Percentiles rank a stretch among this genome's conserved stretches.
phyloP scores from a whole-genome alignment of 2,329 filamentous ascomycete species.

The Xylariomycetidae sp. region DNA sequence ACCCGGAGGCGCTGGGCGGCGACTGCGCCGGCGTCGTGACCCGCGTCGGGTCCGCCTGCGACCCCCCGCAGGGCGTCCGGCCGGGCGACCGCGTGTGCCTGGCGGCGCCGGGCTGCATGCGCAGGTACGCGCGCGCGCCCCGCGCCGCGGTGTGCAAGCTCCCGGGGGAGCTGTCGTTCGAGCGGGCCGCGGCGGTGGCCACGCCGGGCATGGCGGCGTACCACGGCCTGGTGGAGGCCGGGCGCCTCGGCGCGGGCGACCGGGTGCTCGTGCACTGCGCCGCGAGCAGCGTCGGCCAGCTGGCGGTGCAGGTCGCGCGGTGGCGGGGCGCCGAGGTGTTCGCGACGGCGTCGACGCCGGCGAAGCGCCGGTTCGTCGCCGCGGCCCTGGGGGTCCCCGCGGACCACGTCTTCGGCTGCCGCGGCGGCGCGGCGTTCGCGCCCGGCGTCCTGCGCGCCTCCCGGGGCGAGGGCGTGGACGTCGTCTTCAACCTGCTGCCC shows the following conservation, averaged over 20 bases:
- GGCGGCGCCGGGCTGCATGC: not conserved
- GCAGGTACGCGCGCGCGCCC: not conserved
- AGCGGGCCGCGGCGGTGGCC: not conserved
- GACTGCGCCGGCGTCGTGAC: conserved; percentile 28
- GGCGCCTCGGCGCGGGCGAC: not conserved
- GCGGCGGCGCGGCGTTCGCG: conserved; percentile 2
- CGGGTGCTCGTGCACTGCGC: conserved; percentile 7
- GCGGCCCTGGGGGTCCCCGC: conserved; percentile 1
- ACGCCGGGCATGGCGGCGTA: conserved; percentile 2
- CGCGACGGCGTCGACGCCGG: conserved; percentile 3
- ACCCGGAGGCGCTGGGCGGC: conserved; percentile 7
- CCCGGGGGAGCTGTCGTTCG: no score
- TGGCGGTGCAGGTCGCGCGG: conserved; percentile 5
- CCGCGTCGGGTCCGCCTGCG: conserved; percentile 15
- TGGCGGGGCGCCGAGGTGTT: conserved; percentile 7
- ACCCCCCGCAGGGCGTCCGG: not conserved
- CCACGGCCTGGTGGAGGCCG: conserved; percentile 1
- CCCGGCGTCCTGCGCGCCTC: conserved; percentile 2
- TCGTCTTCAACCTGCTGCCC: conserved; percentile 32
- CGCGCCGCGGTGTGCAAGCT: not conserved
- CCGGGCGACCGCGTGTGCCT: not conserved
- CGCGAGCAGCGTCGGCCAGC: conserved; percentile 5
- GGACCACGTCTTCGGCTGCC: conserved; percentile 8
- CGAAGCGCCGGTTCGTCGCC: conserved; percentile 5
- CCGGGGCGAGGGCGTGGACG: conserved; percentile 5